These are phyloP conservation scores for Fagus crenata DNA, from an alignment of 306 rosid species.

Conservation along the genomic window DNA sequence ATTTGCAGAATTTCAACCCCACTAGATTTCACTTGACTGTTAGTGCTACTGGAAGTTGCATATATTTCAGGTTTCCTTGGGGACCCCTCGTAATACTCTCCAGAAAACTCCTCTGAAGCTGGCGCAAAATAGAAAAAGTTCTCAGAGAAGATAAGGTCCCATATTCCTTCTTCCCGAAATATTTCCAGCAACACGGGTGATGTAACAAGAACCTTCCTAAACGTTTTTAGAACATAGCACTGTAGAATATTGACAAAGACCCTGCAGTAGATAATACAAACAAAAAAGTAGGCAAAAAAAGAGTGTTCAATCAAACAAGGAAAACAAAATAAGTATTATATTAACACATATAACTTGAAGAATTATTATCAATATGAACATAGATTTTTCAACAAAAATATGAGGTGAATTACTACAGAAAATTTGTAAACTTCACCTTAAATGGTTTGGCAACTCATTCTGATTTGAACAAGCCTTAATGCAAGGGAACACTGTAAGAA, in stretches of 20 bases:
- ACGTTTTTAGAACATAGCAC: slow-evolving; percentile 60
- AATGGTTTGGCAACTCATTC: slow-evolving; percentile 62
- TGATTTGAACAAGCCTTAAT: slow-evolving; percentile 83
- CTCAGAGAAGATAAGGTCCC: slow-evolving; percentile 93
- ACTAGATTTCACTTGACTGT: slow-evolving; percentile 39
- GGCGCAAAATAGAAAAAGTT: slow-evolving; percentile 74
- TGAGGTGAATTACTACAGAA: slow-evolving; percentile 15
- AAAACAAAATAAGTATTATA: slow-evolving; percentile 21
- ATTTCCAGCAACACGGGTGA: slow-evolving; percentile 60
- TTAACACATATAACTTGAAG: slow-evolving; percentile 7
- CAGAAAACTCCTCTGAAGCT: slow-evolving; percentile 49
- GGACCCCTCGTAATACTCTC: slow-evolving; percentile 40
- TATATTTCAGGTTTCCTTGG: slow-evolving; percentile 41
- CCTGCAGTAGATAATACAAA: slow-evolving; percentile 53
- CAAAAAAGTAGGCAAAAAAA: slow-evolving; percentile 9
- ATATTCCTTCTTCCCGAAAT: slow-evolving; percentile 80
- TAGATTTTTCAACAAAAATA: slow-evolving; percentile 3
- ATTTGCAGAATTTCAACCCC: slow-evolving; percentile 67
- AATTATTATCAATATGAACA: neutral
- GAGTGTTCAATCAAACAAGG: slow-evolving; percentile 7
- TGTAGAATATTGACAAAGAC: slow-evolving; percentile 68
- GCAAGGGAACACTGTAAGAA: slow-evolving; percentile 75
- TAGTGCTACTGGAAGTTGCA: slow-evolving; percentile 44
- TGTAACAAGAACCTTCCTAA: slow-evolving; percentile 67
- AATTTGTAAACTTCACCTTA: slow-evolving; percentile 59